Percentiles rank a stretch among this genome's conserved stretches.
Conservation (phyloP, 2,329 filamentous ascomycete species). For the Microcera coccophila region DNA sequence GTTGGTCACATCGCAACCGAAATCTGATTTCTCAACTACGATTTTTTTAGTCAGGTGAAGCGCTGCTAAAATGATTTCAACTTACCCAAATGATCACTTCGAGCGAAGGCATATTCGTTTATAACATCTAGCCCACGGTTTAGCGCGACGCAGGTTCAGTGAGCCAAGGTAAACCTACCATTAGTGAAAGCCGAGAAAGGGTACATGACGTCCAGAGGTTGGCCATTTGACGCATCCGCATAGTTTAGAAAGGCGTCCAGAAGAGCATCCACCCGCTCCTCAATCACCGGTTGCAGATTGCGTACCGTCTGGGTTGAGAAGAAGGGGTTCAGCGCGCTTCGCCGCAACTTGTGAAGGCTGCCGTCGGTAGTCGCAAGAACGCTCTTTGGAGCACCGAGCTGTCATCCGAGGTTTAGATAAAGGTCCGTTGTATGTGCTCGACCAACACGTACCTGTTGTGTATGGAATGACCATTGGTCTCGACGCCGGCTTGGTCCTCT, state of each 20-base stretch:
- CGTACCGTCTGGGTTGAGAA: conserved; percentile 36
- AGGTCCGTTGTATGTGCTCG: background rate
- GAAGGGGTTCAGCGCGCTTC: conserved; percentile 35
- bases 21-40: conserved; percentile 32
- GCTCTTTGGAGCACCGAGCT: conserved; percentile 36
- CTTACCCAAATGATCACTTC: conserved; percentile 30
- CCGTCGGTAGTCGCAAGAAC: conserved; percentile 35
- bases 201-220: conserved; percentile 35
- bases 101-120: conserved; percentile 39
- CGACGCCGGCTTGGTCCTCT: conserved; percentile 28
- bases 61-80: conserved; percentile 2
- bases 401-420: conserved; percentile 11
- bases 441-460: conserved; percentile 30
- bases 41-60: conserved; percentile 1
- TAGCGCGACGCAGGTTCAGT: conserved; percentile 3
- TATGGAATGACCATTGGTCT: conserved; percentile 35
- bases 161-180: conserved; percentile 16
- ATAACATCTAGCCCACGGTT: conserved; percentile 31
- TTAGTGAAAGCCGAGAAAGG: conserved; percentile 39
- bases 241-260: conserved; percentile 29
- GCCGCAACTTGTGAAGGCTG: conserved; percentile 32
- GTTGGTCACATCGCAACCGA: conserved; percentile 35
- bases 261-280: conserved; percentile 34
- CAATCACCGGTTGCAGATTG: conserved; percentile 36
- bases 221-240: conserved; percentile 21